Percentiles rank a stretch among this genome's conserved stretches.
Evolutionary conservation across 1,139 yeast genomes (phyloP).

Genomic region (Taphrina communis): DNA sequence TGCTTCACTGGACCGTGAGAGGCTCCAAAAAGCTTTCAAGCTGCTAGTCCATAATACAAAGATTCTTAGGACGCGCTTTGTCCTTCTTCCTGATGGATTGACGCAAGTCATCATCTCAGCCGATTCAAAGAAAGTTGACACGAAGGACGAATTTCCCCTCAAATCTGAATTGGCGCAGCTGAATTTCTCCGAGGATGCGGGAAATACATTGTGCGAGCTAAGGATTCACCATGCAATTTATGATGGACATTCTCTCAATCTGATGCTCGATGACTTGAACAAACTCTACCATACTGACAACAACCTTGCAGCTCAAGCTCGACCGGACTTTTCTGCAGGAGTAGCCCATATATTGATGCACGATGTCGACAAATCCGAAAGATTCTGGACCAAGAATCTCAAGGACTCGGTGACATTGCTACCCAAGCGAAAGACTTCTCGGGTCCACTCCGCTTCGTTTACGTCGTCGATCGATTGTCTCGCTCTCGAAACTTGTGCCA

Average conservation of each 20-base stretch:
- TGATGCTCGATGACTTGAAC: constrained; percentile 43
- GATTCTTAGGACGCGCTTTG: constrained; percentile 45
- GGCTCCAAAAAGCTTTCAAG: constrained; percentile 42
- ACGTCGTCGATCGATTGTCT: neutral
- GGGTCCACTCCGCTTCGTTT: neutral
- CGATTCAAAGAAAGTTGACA: neutral
- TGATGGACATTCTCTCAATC: constrained; percentile 46
- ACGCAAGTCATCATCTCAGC: constrained; percentile 45
- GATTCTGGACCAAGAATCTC: constrained; percentile 27
- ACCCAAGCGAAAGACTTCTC: neutral
- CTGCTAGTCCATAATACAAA: constrained; percentile 35
- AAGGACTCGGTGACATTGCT: neutral
- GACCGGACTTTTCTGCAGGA: neutral
- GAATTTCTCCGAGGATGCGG: neutral
- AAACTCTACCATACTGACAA: neutral
- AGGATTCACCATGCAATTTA: constrained; percentile 46
- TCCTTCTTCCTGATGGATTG: constrained; percentile 44
- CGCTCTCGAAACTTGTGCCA: constrained; percentile 9
- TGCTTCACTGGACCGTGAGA: constrained; percentile 16
- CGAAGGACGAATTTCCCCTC: constrained; percentile 13
- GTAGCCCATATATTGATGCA: constrained; percentile 17
- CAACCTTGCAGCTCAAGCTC: neutral
- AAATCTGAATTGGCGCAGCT: constrained; percentile 3
- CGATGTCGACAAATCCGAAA: constrained; percentile 10
- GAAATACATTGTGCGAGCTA: constrained; percentile 19